phyloP scores from a whole-genome alignment of 805 yeast genomes.

The Suhomyces sp. region DNA sequence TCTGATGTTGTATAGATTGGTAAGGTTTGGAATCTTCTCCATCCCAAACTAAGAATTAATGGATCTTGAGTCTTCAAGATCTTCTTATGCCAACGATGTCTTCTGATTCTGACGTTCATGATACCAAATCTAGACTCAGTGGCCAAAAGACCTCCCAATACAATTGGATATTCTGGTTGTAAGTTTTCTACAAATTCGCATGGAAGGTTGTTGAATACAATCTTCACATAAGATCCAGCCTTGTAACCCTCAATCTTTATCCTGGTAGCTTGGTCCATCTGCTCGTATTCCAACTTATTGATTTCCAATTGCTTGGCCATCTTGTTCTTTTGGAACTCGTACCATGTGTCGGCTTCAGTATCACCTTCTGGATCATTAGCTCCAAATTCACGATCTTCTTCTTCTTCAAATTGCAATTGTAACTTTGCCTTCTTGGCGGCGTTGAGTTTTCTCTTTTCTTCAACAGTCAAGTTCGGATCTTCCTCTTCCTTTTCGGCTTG shows the following conservation, averaged over 20 bases:
- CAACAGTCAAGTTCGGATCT: slow-evolving; percentile 51
- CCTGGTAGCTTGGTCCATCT: slow-evolving; percentile 75
- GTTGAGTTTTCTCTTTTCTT: slow-evolving; percentile 73
- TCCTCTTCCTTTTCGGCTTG: slow-evolving; percentile 43
- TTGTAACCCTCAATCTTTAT: slow-evolving; percentile 84
- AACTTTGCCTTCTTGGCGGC: slow-evolving; percentile 89
- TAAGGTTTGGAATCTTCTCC: slow-evolving; percentile 97
- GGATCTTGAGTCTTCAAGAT: slow-evolving; percentile 95
- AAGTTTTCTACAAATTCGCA: slow-evolving; percentile 88
- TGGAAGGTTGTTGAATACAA: slow-evolving; percentile 80
- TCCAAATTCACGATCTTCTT: slow-evolving; percentile 61
- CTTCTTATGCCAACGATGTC: slow-evolving; percentile 99
- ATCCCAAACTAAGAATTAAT: slow-evolving; percentile 86
- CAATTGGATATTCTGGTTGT: slow-evolving; percentile 79
- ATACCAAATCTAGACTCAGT: slow-evolving; percentile 93
- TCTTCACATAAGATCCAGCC: slow-evolving; percentile 91
- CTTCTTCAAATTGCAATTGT: slow-evolving; percentile 86
- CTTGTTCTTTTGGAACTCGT: slow-evolving; percentile 93
- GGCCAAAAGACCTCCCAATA: slow-evolving; percentile 86
- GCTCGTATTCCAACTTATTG: slow-evolving; percentile 75
- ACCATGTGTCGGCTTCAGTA: slow-evolving; percentile 91
- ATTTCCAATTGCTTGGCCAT: slow-evolving; percentile 95
- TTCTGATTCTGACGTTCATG: slow-evolving; percentile 88
- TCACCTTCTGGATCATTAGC: slow-evolving; percentile 76
- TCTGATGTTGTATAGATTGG: slow-evolving; percentile 96